Conservation (phyloP, 768 basidiomycete genomes). For the Boletus bicolor region DNA sequence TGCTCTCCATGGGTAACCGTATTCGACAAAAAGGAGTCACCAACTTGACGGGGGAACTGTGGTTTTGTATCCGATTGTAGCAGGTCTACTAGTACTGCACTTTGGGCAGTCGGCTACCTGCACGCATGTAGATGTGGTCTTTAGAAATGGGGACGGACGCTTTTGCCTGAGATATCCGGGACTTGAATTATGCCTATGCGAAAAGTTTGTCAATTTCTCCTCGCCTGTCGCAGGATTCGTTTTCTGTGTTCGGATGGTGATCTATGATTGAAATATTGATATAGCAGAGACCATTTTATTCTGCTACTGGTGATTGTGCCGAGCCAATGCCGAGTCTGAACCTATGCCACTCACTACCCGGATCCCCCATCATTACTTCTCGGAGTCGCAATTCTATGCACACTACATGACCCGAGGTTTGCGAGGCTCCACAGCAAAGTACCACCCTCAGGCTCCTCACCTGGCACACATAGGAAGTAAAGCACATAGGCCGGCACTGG, state of each 20-base stretch:
- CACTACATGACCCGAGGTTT: not conserved
- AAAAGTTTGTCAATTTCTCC: not conserved
- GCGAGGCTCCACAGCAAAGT: not conserved
- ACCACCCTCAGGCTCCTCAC: too few species aligned
- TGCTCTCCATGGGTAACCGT: slow-evolving; percentile 19
- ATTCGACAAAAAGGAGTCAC: slow-evolving; percentile 8
- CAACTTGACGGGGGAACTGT: not conserved
- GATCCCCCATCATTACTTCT: too few species aligned
- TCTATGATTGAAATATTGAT: not conserved
- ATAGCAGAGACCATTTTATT: too few species aligned
- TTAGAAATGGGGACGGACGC: not conserved
- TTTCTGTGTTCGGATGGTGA: not conserved
- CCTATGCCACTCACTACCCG: too few species aligned
- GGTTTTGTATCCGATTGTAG: not conserved
- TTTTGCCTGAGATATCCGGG: not conserved
- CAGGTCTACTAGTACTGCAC: slow-evolving; percentile 1
- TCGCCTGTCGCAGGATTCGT: too few species aligned
- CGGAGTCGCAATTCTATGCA: not conserved
- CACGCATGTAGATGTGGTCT: not conserved
- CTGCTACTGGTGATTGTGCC: too few species aligned
- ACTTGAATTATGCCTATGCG: not conserved
- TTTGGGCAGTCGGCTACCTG: not conserved
- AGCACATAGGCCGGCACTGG: too few species aligned
- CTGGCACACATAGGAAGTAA: too few species aligned
- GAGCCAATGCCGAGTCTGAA: not conserved